Evolutionary conservation across 352 stramenopile species (phyloP).

Genomic region (Phytophthora sansomeana): DNA sequence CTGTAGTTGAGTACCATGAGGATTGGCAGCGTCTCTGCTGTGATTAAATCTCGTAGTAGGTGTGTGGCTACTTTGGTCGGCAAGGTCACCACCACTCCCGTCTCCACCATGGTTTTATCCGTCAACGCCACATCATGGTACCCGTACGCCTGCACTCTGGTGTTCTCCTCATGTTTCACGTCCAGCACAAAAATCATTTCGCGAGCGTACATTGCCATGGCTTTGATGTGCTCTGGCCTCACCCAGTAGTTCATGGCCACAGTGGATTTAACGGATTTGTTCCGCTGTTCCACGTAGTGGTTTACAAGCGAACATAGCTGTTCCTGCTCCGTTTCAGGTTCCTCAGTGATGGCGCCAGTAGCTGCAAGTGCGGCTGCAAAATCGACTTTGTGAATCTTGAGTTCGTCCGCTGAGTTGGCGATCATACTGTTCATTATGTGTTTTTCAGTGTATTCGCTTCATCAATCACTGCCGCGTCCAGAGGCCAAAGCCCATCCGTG

Average conservation of each 20-base stretch:
- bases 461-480: not conserved
- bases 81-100: not conserved
- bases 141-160: not conserved
- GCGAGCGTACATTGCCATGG: not conserved
- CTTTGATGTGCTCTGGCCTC: not conserved
- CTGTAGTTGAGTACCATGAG: not conserved
- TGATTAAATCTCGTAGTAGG: not conserved
- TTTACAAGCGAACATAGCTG: not conserved
- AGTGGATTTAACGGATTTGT: not conserved
- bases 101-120: not conserved
- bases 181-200: not conserved
- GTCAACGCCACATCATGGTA: not conserved
- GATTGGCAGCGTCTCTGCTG: not conserved
- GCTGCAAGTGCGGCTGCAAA: not conserved
- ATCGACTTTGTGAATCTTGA: not conserved
- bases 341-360: not conserved
- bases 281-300: slow-evolving; percentile 18
- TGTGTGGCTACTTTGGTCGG: not conserved
- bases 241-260: not conserved
- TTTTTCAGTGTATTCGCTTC: not conserved
- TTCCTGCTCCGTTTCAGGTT: not conserved
- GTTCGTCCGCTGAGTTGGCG: not conserved
- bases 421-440: not conserved
- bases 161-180: not conserved
- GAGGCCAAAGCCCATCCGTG: not conserved